These are phyloP conservation scores for Cladobotryum protrusum DNA, from an alignment of 2,329 filamentous ascomycete genomes.

Conservation along the genomic window DNA sequence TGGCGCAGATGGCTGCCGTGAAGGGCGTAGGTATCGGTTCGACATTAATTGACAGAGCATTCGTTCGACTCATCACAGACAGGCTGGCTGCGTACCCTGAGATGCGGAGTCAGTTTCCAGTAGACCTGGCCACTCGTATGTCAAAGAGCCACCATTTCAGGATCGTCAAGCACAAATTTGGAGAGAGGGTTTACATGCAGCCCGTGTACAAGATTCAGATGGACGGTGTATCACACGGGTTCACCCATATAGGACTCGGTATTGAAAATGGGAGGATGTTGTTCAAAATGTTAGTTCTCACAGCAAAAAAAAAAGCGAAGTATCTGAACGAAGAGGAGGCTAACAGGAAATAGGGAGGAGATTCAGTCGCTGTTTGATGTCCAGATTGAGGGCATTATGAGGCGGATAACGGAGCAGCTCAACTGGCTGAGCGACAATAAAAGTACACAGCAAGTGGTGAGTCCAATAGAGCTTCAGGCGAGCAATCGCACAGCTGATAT, in stretches of 20 bases:
- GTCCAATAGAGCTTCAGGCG: constrained; percentile 1
- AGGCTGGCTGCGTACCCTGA: constrained; percentile 32
- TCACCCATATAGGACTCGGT: constrained; percentile 30
- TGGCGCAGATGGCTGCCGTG: constrained; percentile 32
- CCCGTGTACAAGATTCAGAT: constrained; percentile 35
- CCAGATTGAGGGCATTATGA: constrained; percentile 34
- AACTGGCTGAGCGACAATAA: constrained; percentile 29
- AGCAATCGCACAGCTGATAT: not conserved
- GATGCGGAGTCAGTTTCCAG: constrained; percentile 27
- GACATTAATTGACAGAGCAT: constrained; percentile 39
- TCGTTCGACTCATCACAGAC: constrained; percentile 32
- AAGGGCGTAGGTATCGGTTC: constrained; percentile 41
- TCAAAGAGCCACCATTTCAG: constrained; percentile 33
- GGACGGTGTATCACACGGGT: constrained; percentile 36
- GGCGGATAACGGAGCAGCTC: constrained; percentile 34
- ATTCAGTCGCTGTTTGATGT: constrained; percentile 39
- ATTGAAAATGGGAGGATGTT: constrained; percentile 37
- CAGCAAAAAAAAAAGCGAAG: not conserved
- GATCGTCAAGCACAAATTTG: constrained; percentile 37
- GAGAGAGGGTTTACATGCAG: constrained; percentile 36
- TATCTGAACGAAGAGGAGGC: not conserved
- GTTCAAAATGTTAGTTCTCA: constrained; percentile 29
- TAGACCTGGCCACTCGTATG: constrained; percentile 31
- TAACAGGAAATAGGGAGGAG: constrained; percentile 27
- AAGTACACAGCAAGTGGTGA: constrained; percentile 29